Base-by-base conservation (phyloP, 352 stramenopile genomes). In the Phytophthora idaei region DNA sequence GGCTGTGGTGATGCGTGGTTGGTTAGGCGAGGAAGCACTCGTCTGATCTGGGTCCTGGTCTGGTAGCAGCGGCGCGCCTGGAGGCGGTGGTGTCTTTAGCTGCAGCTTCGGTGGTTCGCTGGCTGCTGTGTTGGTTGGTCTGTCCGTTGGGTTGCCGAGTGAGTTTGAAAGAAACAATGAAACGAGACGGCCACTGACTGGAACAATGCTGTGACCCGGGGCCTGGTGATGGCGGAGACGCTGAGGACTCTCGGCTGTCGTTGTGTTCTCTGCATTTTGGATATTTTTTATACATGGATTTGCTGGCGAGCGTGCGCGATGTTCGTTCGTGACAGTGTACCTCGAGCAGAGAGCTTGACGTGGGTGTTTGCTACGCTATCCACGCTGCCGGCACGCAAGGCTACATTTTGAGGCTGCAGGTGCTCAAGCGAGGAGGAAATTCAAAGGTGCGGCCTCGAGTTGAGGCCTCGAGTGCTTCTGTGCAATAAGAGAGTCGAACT, bases 231-330 rank as follows among this genome's bases (percentile, higher is more conserved):
- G 69, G 61, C 32, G 49, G 56, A 71, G 65, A 61, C 51, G 50
- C 60, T 53, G 57, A 67, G 50, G 57, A 62, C 52, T 66, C 61
- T 68, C 27, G 49, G 56, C 42, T 65, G 55, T 77, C 66, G 61
- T 77, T 72, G 62, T 78, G 51, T 74, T 77, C 57, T 76, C 70
- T 76, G 64, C 70, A 74, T 76, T 76, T 80, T 74, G 50, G 64
- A 68, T 71, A 69, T 73, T 69, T 71, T 78, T 61, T 67, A 59
- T 74, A 69, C 68, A 71, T 80, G 59, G 49, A 76, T 71, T 75
- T 71, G 63, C 68, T 69, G 55, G 29, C 37, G 65, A 74, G 57
- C 47, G 47, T 69, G 57, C 54, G 39, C 57, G 57, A 58, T 69
- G 45, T 57, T 62, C 31, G 46, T 62, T 63, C 39, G 56, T 60